Conservation (phyloP, 768 basidiomycete genomes). For the Arthromyces matolae region DNA sequence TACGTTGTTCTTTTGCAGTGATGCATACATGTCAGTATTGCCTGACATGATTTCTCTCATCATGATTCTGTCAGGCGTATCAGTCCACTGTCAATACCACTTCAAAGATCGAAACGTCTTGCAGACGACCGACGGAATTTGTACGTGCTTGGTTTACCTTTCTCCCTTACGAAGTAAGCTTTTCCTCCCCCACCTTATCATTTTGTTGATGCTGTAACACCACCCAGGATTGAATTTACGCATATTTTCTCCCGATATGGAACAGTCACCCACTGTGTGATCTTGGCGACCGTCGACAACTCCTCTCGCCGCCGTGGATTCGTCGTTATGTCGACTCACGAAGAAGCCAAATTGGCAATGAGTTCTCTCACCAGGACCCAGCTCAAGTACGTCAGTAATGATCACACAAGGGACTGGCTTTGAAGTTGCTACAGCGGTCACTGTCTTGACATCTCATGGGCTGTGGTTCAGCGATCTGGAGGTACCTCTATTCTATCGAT, state of each 20-base stretch:
- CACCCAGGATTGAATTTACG: conserved; percentile 58
- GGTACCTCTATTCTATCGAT: too few relatives aligned
- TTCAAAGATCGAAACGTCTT: conserved; percentile 22
- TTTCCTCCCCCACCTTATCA: background rate
- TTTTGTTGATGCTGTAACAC: background rate
- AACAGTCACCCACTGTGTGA: conserved; percentile 70
- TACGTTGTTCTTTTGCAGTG: conserved; percentile 31
- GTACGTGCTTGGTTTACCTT: conserved; percentile 81
- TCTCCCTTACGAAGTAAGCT: conserved; percentile 71
- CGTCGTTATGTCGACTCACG: conserved; percentile 73
- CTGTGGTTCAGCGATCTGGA: conserved; percentile 82
- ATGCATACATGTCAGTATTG: conserved; percentile 16
- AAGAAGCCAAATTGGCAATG: conserved; percentile 71
- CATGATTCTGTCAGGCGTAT: conserved; percentile 30
- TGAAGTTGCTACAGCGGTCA: conserved; percentile 49
- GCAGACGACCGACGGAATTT: conserved; percentile 69
- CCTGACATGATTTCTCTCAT: conserved; percentile 9
- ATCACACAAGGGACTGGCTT: too few relatives aligned
- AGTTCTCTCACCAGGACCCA: conserved; percentile 60
- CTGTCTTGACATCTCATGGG: conserved; percentile 80
- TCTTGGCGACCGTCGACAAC: conserved; percentile 80
- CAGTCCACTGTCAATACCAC: conserved; percentile 27
- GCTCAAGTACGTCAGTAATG: conserved; percentile 53
- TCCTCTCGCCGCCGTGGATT: conserved; percentile 82
- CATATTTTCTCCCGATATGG: conserved; percentile 63